Evolutionary conservation across 306 rosid species (phyloP).

Genomic region (Medicago ruthenica): DNA sequence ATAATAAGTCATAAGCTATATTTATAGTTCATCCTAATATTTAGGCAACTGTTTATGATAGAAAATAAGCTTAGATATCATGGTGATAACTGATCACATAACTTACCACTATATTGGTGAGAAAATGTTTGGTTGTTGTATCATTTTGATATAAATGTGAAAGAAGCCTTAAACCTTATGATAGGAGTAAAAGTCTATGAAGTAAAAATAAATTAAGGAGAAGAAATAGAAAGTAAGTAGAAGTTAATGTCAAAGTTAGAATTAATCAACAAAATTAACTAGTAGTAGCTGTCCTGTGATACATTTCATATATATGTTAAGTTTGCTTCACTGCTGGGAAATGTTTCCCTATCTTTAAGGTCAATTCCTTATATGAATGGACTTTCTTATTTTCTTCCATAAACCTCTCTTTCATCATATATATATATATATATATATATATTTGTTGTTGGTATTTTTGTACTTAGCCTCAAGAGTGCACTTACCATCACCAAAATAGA

Average conservation of each 20-base stretch:
- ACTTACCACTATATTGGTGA: background rate
- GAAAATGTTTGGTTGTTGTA: conserved; percentile 16
- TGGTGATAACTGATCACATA: background rate
- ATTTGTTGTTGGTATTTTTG: conserved; percentile 30
- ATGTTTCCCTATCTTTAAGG: conserved; percentile 58
- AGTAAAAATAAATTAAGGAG: background rate
- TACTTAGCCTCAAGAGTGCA: conserved; percentile 5
- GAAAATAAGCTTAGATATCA: background rate
- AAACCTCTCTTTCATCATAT: background rate
- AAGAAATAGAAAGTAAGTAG: conserved; percentile 35
- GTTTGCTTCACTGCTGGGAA: conserved; percentile 61
- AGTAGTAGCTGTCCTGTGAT: conserved; percentile 43
- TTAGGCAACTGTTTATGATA: too few relatives aligned
- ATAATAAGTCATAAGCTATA: background rate
- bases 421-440: too few relatives aligned
- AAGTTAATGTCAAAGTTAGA: conserved; percentile 49
- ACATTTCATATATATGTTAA: conserved; percentile 35
- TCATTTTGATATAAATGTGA: conserved; percentile 11
- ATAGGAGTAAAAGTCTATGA: background rate
- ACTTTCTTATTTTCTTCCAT: conserved; percentile 50
- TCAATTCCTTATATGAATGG: conserved; percentile 61
- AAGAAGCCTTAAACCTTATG: background rate
- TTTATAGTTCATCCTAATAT: too few relatives aligned
- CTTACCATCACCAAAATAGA: conserved; percentile 22
- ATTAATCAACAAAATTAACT: conserved; percentile 34